phyloP scores from a whole-genome alignment of 208 protist species.

The Tetramitus jugosus region DNA sequence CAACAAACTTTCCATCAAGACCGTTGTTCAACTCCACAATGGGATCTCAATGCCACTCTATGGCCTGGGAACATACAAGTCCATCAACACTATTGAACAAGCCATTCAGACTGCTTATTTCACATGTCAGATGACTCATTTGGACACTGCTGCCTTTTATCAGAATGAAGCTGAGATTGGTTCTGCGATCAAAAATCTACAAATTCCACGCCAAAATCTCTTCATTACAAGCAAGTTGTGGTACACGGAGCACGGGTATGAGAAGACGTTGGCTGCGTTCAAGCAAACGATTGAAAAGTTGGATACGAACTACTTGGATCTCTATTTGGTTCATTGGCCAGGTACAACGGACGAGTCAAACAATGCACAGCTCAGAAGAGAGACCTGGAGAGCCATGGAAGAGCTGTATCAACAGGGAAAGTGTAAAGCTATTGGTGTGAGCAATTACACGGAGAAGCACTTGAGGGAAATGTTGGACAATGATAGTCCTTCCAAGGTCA shows the following conservation, averaged over 20 bases:
- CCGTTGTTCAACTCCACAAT: not conserved
- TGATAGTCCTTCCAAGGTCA: conserved; percentile 32
- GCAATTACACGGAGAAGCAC: conserved; percentile 61
- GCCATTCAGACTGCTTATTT: conserved; percentile 50
- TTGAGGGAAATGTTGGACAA: conserved; percentile 31
- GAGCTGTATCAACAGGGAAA: conserved; percentile 57
- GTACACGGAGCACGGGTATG: conserved; percentile 27
- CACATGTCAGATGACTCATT: conserved; percentile 64
- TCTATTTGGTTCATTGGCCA: conserved; percentile 91
- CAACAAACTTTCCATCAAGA: too few species aligned
- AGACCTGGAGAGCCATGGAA: conserved; percentile 68
- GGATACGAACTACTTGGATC: conserved; percentile 74
- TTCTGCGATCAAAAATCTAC: conserved; percentile 37
- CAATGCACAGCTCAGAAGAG: not conserved
- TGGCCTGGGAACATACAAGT: conserved; percentile 66
- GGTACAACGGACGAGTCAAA: conserved; percentile 38
- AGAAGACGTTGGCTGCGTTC: conserved; percentile 40
- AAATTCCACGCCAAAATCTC: conserved; percentile 61
- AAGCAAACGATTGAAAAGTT: conserved; percentile 59
- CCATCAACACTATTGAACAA: conserved; percentile 36
- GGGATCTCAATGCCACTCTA: conserved; percentile 61
- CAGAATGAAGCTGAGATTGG: conserved; percentile 72
- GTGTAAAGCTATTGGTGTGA: conserved; percentile 66
- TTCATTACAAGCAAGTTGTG: conserved; percentile 77
- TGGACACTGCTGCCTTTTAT: conserved; percentile 70